Conservation (phyloP, 257 asterid genomes). For the Capsicum baccatum region DNA sequence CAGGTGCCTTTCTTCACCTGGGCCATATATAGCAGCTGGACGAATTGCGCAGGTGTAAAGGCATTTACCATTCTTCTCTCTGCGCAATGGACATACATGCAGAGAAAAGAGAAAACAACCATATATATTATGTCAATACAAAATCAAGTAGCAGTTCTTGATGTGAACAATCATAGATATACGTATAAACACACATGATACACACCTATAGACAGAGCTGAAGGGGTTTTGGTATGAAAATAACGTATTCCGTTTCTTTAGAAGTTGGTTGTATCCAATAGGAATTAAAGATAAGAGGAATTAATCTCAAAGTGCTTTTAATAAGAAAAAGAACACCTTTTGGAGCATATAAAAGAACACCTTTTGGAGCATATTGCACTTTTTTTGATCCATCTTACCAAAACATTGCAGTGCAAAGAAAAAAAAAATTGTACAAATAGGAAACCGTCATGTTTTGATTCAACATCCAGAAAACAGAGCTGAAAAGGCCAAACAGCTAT, state of each 20-base stretch:
- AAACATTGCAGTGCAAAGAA: not conserved
- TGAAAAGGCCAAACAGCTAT: not conserved
- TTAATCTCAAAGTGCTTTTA: not conserved
- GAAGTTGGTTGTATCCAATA: not conserved
- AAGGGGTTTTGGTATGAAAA: not conserved
- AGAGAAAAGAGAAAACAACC: slow-evolving; percentile 1
- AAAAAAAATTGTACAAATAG: not conserved
- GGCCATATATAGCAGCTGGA: slow-evolving; percentile 98
- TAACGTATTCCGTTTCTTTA: not conserved
- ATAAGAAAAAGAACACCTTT: not conserved
- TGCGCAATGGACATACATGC: slow-evolving; percentile 36
- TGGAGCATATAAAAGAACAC: not conserved
- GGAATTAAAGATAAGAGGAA: not conserved
- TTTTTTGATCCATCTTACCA: not conserved
- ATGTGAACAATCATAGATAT: not conserved
- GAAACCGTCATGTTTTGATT: not conserved
- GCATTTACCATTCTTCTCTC: slow-evolving; percentile 61
- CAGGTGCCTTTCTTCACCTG: slow-evolving; percentile 96
- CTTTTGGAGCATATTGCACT: not conserved
- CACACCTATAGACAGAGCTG: not conserved
- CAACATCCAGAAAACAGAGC: not conserved
- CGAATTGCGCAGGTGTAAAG: slow-evolving; percentile 90
- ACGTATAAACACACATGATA: not conserved
- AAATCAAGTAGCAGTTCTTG: not conserved
- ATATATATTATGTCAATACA: slow-evolving; percentile 16